A percentile compares a stretch with the other conserved stretches of the same genome.
Evolutionary conservation across 768 basidiomycete species (phyloP).

Genomic region (Mycena crocata): DNA sequence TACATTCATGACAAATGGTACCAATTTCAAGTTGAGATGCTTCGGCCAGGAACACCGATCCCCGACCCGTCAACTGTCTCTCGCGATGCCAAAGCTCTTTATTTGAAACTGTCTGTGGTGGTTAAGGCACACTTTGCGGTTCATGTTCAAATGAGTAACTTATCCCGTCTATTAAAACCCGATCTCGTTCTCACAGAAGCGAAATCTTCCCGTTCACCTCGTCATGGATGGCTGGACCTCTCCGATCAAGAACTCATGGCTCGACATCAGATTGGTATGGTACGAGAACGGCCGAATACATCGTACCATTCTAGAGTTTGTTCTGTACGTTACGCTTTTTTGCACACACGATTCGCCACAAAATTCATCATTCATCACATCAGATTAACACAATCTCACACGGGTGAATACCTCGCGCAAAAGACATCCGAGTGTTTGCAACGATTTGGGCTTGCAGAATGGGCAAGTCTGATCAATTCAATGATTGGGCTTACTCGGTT

Average conservation of each 20-base stretch:
- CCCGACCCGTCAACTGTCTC: not conserved
- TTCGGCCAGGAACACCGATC: not conserved
- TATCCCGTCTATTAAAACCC: not conserved
- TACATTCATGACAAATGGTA: not conserved
- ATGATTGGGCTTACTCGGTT: not conserved
- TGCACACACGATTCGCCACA: too few species aligned
- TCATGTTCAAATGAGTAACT: not conserved
- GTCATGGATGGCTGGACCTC: not conserved
- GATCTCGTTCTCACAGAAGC: not conserved
- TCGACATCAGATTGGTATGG: not conserved
- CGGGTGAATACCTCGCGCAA: not conserved
- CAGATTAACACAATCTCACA: not conserved
- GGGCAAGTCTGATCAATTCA: not conserved
- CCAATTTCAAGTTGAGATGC: not conserved
- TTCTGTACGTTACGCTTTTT: not conserved
- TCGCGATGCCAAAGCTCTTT: not conserved
- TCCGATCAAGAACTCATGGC: not conserved
- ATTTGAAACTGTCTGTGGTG: not conserved
- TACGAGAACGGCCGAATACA: not conserved
- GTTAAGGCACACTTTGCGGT: not conserved
- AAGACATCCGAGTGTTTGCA: not conserved
- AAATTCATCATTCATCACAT: too few species aligned
- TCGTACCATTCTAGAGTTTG: not conserved
- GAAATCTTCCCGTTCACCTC: not conserved
- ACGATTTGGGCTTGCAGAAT: not conserved